Evolutionary conservation across 2,329 filamentous ascomycete genomes (phyloP), one percentile per base, ranked within the genome.

Genomic region (Cladosporium oxysporum): DNA sequence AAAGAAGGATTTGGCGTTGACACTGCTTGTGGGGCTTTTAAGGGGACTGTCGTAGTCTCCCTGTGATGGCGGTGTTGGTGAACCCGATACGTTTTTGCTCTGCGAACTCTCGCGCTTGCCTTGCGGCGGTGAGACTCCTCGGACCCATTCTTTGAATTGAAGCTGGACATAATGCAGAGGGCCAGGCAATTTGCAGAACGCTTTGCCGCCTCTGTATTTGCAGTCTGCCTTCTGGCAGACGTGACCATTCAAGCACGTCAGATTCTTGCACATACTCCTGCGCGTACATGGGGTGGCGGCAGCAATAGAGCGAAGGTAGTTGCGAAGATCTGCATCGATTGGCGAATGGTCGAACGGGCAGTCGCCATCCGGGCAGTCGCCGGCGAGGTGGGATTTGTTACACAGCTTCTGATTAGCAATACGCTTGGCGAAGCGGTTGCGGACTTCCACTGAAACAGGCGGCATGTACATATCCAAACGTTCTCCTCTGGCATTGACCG

Each of bases 281-380:
- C 71, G 68, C 1, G 76, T 70, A 69, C 84, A 86, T 0, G 80
- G 78, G 29, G 75, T 77, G 53, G 78, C 77, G 29, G 79, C 79
- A 1, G 82, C 75, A n/a, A 84, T 78, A 60, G 79, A 79, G 63
- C 78, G 76, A 21, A 85, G 75, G 1, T 80, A 80, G 5, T 78
- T 76, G 10, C 79, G 71, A 2, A 80, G 72, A 7, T 73, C 73
- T 1, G 76, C 68, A 6, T 79, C 78, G 3, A 85, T 76, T 3
- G 78, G 73, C 29, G 69, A 73, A 69, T 86, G 84, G 59, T 85
- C 83, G 69, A 78, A 85, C 33, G 71, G 70, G 69, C 83, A 85
- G n/a, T 21, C 35, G 0, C 76, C 76, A 8, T 70, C 67, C 18
- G 64, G 53, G 59, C 75, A 76, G 41, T 69, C 53, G 4, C 70